phyloP scores from a whole-genome alignment of 2,329 filamentous ascomycete species.

The Pseudocercospora musae region DNA sequence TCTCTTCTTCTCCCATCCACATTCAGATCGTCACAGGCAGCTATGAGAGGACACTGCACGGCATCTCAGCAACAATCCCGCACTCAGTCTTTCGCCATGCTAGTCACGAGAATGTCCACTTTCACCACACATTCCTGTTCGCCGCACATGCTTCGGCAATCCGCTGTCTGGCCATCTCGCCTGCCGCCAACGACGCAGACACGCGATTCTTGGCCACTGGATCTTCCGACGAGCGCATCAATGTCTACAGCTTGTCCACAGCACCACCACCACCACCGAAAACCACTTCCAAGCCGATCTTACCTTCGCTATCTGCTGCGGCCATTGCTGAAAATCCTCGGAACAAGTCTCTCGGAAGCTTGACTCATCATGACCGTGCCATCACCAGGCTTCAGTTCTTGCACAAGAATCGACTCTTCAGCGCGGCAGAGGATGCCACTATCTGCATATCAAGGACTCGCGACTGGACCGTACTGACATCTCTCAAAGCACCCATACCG shows the following conservation, averaged over 20 bases:
- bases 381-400: conserved; percentile 80
- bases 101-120: conserved; percentile 52
- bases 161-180: conserved; percentile 80
- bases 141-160: conserved; percentile 88
- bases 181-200: conserved; percentile 55
- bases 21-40: conserved; percentile 90
- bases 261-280: conserved; percentile 45
- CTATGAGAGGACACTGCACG: conserved; percentile 90
- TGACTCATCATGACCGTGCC: conserved; percentile 81
- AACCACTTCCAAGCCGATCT: conserved; percentile 58
- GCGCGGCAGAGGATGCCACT: conserved; percentile 85
- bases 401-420: conserved; percentile 79
- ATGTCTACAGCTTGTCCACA: conserved; percentile 80
- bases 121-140: conserved; percentile 93
- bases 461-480: conserved; percentile 84
- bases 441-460: conserved; percentile 82
- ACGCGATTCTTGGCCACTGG: conserved; percentile 89
- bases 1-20: conserved; percentile 44
- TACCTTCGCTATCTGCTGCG: conserved; percentile 62
- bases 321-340: conserved; percentile 78
- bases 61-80: conserved; percentile 73
- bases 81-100: conserved; percentile 4
- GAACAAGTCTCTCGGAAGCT: conserved; percentile 81
- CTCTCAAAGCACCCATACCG: conserved; percentile 83
- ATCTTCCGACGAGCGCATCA: conserved; percentile 89